phyloP scores from a whole-genome alignment of 345 rosid species.

The Pugionium dolabratum region DNA sequence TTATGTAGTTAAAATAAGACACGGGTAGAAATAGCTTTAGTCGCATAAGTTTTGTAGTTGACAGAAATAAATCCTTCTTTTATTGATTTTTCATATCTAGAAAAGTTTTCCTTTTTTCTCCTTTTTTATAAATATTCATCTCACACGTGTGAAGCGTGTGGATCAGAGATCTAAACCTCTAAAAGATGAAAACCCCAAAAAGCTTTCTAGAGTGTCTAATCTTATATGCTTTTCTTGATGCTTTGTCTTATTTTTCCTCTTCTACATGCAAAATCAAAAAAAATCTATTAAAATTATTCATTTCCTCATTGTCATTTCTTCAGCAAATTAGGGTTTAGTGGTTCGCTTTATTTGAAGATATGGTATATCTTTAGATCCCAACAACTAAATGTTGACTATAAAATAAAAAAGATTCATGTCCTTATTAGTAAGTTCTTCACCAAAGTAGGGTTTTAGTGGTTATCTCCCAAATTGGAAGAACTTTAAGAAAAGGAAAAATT shows the following conservation, averaged over 20 bases:
- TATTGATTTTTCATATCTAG: not conserved
- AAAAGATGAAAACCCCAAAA: constrained; percentile 21
- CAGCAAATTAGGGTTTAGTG: constrained; percentile 36
- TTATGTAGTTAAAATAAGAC: too few relatives aligned
- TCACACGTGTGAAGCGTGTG: constrained; percentile 34
- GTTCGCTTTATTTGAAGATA: constrained; percentile 33
- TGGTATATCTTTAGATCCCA: constrained; percentile 20
- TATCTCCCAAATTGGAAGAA: constrained; percentile 20
- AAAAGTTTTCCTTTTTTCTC: not conserved
- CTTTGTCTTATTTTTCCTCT: constrained; percentile 32
- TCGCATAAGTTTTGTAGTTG: too few relatives aligned
- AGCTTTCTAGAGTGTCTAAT: constrained; percentile 8
- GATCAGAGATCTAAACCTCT: constrained; percentile 38
- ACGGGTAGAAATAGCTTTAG: too few relatives aligned
- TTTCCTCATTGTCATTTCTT: constrained; percentile 27
- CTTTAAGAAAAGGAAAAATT: not conserved
- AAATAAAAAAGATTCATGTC: constrained; percentile 35
- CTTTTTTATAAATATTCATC: not conserved
- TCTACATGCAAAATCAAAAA: constrained; percentile 19
- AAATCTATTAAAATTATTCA: constrained; percentile 21
- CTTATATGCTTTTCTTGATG: constrained; percentile 38
- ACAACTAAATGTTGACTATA: not conserved
- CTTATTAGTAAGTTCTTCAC: constrained; percentile 36
- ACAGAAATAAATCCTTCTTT: not conserved
- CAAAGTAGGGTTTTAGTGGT: constrained; percentile 28